These are phyloP conservation scores for Pseudocercospora cruenta DNA, from an alignment of 2,329 filamentous ascomycete species.

Conservation along the genomic window DNA sequence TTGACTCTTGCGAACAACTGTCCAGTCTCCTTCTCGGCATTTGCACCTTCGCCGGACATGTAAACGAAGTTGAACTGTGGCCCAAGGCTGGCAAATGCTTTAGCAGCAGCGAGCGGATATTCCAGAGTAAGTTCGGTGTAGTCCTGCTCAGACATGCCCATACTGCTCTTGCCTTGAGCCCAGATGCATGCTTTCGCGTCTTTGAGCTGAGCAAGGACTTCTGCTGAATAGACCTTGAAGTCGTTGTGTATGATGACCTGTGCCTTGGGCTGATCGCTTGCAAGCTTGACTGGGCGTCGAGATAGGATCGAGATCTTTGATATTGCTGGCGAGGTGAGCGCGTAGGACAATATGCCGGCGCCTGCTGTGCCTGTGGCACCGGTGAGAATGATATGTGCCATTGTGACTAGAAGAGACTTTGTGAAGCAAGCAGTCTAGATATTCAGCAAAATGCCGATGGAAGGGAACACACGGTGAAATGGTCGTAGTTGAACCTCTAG, in stretches of 20 bases:
- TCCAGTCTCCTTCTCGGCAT: constrained; percentile 59
- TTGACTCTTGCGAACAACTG: constrained; percentile 68
- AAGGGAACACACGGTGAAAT: no score
- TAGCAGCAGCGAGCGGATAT: constrained; percentile 66
- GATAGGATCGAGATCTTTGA: constrained; percentile 70
- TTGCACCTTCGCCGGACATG: constrained; percentile 68
- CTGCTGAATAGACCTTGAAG: constrained; percentile 63
- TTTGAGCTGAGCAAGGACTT: constrained; percentile 62
- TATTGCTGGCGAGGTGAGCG: constrained; percentile 52
- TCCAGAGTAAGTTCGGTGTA: constrained; percentile 71
- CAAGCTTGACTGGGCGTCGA: constrained; percentile 66
- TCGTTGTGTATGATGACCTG: constrained; percentile 71
- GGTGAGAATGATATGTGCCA: constrained; percentile 48
- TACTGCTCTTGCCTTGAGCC: constrained; percentile 66
- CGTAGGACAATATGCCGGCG: constrained; percentile 43
- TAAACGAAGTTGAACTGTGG: constrained; percentile 71
- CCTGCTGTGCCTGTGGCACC: constrained; percentile 51
- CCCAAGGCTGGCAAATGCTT: constrained; percentile 59
- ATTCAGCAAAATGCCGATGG: neutral
- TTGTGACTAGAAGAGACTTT: neutral
- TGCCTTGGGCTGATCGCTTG: constrained; percentile 63
- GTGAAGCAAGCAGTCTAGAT: no score
- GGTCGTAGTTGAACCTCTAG: no score
- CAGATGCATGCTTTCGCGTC: constrained; percentile 73
- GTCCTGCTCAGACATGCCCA: constrained; percentile 34